These are phyloP conservation scores for Pseudohyphozyma bogoriensis DNA, from an alignment of 768 basidiomycete species.

Conservation along the genomic window DNA sequence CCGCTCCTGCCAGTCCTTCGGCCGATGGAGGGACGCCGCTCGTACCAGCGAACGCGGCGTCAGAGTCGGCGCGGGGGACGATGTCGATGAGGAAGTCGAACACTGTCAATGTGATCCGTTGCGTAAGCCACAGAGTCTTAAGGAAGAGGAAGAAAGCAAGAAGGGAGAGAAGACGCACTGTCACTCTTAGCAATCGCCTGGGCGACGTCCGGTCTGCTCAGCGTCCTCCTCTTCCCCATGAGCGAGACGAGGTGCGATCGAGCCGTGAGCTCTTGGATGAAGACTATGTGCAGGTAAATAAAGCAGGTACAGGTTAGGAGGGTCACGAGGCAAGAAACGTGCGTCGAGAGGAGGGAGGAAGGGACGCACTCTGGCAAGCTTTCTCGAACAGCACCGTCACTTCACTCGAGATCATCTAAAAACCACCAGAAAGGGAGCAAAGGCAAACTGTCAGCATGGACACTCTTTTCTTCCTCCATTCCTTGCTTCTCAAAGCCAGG, in stretches of 20 bases:
- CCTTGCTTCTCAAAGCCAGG: too few species aligned
- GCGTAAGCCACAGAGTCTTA: not conserved
- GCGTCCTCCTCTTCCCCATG: constrained; percentile 20
- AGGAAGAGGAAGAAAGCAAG: too few species aligned
- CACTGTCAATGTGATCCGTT: too few species aligned
- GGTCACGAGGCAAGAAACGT: not conserved
- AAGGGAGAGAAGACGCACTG: too few species aligned
- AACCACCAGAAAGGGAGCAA: too few species aligned
- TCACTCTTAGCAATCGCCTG: constrained; percentile 85
- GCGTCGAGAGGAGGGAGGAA: not conserved
- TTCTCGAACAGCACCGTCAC: constrained; percentile 95
- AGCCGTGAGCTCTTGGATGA: constrained; percentile 92
- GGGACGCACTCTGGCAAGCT: constrained; percentile 84
- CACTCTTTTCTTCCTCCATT: too few species aligned
- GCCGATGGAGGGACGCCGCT: too few species aligned
- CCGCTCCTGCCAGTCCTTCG: not conserved
- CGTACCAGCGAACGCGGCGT: not conserved
- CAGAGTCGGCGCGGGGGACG: constrained; percentile 67
- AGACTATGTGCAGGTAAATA: constrained; percentile 49
- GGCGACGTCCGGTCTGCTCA: constrained; percentile 45
- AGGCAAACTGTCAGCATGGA: not conserved
- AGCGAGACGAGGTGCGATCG: constrained; percentile 52
- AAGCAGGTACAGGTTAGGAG: not conserved
- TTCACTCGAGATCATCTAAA: constrained; percentile 96
- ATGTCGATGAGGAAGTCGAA: constrained; percentile 98